Base-by-base conservation (phyloP, 2,329 filamentous ascomycete species). In the Meredithiella fracta region DNA sequence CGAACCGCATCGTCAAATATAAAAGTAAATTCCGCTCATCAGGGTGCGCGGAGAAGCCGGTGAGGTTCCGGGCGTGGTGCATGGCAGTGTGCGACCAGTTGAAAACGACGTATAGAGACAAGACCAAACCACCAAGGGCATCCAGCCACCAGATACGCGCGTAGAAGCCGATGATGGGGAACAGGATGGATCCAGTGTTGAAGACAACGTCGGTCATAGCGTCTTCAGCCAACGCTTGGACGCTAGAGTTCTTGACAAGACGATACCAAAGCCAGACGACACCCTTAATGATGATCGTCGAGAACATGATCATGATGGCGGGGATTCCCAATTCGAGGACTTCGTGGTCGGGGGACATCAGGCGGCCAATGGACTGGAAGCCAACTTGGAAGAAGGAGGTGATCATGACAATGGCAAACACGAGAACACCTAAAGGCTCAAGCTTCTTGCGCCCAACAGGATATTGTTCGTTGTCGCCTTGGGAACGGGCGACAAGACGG, bases 1-100 rank as follows among this genome's bases (percentile, higher is more conserved):
- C 89, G 65, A 95, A 95, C 20, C 90, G 84, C 85, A 95, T 94
- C 1, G 89, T 92, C 62, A 94, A 77, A 69, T 96, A 96, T 1
- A 95, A 74, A 22, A 95, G 68, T 59, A 94, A 79, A 65, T 92
- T 94, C 29, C 89, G 78, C 70, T 92, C 83, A 62, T 91, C 86
- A 0, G 86, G 82, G 1, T 82, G 80, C 3, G 86, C 86, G 0
- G 85, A 85, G 62, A 85, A 85, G 17, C 87, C 87, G 0, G 83
- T 86, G 29, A 92, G 71, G 63, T 91, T 87, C 64, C 84, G 80
- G 64, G 92, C 88, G 65, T 94, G 87, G 60, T 84, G 79, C 44
- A 78, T 73, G 0, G 83, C 85, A 0, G 85, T 91, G 53, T 75
- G 69, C 23, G 78, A 80, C 87, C 87, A 92, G 67, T 86, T 88